Conservation (phyloP, 371 early-diverging fungal species). For the Mortierella sp. region DNA sequence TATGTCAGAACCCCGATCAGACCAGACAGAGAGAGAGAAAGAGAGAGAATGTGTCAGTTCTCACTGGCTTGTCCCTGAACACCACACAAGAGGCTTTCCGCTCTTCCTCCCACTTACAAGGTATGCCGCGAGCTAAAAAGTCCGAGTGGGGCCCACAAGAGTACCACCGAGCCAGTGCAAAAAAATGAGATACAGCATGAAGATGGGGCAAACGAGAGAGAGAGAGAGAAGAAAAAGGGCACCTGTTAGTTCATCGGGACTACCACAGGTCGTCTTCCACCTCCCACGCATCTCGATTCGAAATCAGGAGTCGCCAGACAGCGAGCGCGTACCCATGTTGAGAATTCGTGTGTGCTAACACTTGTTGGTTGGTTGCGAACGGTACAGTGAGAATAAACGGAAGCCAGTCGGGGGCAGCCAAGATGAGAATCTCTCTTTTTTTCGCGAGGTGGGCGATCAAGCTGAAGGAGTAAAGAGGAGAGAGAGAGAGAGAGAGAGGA, state of each 20-base stretch:
- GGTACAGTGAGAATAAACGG: not conserved
- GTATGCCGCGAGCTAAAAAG: constrained; percentile 22
- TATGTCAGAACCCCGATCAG: not conserved
- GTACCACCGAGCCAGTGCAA: no score
- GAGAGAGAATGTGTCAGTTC: not conserved
- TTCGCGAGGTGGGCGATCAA: no score
- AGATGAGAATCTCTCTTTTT: not conserved
- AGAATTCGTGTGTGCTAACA: not conserved
- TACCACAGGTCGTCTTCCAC: no score
- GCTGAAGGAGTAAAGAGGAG: not conserved
- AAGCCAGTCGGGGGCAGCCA: not conserved
- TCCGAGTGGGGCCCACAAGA: no score
- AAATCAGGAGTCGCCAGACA: no score
- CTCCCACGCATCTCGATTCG: no score
- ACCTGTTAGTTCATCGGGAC: no score
- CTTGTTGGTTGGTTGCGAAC: no score
- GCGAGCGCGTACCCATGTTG: no score
- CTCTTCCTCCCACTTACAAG: constrained; percentile 13
- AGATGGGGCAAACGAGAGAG: no score
- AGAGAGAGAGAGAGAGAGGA: not conserved
- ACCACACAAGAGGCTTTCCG: not conserved
- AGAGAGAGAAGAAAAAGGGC: no score
- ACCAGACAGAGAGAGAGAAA: not conserved
- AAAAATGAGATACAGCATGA: no score
- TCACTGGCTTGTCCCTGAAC: not conserved